Base-by-base conservation (phyloP, 257 asterid species). In the Rhazya stricta region DNA sequence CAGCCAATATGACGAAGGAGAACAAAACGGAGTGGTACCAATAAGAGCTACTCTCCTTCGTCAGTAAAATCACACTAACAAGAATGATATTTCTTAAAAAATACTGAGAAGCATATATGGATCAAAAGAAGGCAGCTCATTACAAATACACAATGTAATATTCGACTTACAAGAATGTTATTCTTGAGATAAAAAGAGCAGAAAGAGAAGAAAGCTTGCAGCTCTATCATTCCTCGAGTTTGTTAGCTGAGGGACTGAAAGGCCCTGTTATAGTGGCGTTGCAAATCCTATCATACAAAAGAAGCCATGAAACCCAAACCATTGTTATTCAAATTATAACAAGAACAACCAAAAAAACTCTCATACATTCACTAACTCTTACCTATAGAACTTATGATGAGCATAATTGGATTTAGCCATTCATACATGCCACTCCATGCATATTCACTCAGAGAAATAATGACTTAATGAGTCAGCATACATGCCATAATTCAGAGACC, bases 241-340 rank as follows among this genome's bases (percentile, higher is more conserved):
- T 42, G 21, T 21, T 34, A 67, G 69, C 72, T 4, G 69, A 72
- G 37, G 23, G 48, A 43, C 6, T 36, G 43, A 11, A 74, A 65
- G 84, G 77, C 63, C 83, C 71, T 82, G 83, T 65, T 79, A 82
- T 79, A 82, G 86, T 57, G 86, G 83, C 1, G 86, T 79, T 30
- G 86, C 86, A 69, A 82, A 82, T 74, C 86, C 83, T 82, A 76
- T 23, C 72, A 73, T n/a, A 42, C 23, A 46, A 60, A 25, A 42
- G 37, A 58, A 58, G 58, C 23, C 50, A 71, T 58, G 67, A 41
- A 71, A 71, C 42, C 36, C 12, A 67, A 48, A 37, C n/a, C 68
- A 39, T 75, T 7, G 8, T 8, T 19, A 16, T 11, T 48, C 46
- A 71, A 71, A 36, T 71, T 50, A 36, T 32, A 51, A 50, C 46